Evolutionary conservation across 306 rosid genomes (phyloP).

Genomic region (Aeschynomene evenia): DNA sequence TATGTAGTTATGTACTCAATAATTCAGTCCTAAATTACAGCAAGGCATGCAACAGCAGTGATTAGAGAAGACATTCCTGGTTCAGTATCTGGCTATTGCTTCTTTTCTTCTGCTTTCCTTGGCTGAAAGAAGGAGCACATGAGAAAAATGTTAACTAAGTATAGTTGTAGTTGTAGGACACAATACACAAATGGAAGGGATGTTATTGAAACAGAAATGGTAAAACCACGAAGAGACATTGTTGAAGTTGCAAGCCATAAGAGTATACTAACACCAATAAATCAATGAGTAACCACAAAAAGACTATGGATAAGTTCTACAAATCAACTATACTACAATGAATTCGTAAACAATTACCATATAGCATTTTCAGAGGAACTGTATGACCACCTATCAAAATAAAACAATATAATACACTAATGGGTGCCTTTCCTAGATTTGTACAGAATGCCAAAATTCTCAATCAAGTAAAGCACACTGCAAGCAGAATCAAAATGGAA

Average conservation of each 20-base stretch:
- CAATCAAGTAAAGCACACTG: too few species aligned
- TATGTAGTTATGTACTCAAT: neutral
- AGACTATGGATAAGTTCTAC: neutral
- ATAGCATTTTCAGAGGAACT: too few species aligned
- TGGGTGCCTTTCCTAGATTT: neutral
- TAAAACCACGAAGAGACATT: slow-evolving; percentile 9
- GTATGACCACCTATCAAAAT: too few species aligned
- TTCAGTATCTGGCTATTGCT: slow-evolving; percentile 44
- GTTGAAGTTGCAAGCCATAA: neutral
- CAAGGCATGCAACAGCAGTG: neutral
- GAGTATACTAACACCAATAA: neutral
- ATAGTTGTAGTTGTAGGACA: neutral
- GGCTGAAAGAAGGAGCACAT: slow-evolving; percentile 58
- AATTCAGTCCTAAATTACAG: slow-evolving; percentile 23
- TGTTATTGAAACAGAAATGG: neutral
- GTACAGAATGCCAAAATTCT: too few species aligned
- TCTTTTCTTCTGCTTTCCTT: slow-evolving; percentile 89
- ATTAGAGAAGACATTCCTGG: slow-evolving; percentile 8
- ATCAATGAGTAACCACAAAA: neutral
- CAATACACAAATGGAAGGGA: neutral
- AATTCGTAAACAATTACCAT: neutral
- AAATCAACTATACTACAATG: neutral
- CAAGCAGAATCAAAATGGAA: too few species aligned
- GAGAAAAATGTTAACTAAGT: neutral
- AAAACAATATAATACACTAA: neutral